Evolutionary conservation across 306 rosid species (phyloP).

Genomic region (Morella rubra): DNA sequence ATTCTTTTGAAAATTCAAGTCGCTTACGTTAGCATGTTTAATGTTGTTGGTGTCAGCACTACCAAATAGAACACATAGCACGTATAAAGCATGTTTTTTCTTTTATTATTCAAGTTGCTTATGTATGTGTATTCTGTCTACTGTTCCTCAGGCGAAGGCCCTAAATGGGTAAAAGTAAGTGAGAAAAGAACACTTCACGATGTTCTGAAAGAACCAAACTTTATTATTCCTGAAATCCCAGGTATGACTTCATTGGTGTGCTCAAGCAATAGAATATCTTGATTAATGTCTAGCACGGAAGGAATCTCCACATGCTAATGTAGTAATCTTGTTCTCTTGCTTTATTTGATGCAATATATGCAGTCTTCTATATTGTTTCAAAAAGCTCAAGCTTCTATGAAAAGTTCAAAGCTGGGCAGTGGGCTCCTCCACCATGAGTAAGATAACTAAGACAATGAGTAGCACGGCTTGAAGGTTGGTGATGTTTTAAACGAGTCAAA

Average conservation of each 20-base stretch:
- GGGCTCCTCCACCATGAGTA: conserved; percentile 65
- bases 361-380: conserved; percentile 88
- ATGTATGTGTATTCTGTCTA: conserved; percentile 9
- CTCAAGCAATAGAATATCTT: background rate
- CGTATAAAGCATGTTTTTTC: too few species aligned
- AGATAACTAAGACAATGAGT: conserved; percentile 23
- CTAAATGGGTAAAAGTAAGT: conserved; percentile 77
- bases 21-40: too few species aligned
- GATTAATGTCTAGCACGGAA: background rate
- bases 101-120: background rate
- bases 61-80: too few species aligned
- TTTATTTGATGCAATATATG: conserved; percentile 19
- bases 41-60: too few species aligned
- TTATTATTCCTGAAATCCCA: conserved; percentile 77
- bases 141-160: conserved; percentile 39
- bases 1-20: background rate
- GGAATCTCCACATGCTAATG: background rate
- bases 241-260: conserved; percentile 34
- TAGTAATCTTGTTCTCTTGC: background rate
- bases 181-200: conserved; percentile 65
- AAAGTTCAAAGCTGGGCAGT: conserved; percentile 79
- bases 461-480: conserved; percentile 14
- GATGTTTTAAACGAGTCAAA: background rate
- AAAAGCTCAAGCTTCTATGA: conserved; percentile 67
- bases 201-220: conserved; percentile 55